Evolutionary conservation across 2,329 filamentous ascomycete genomes (phyloP).

Genomic region (Cladosporium sphaerospermum): DNA sequence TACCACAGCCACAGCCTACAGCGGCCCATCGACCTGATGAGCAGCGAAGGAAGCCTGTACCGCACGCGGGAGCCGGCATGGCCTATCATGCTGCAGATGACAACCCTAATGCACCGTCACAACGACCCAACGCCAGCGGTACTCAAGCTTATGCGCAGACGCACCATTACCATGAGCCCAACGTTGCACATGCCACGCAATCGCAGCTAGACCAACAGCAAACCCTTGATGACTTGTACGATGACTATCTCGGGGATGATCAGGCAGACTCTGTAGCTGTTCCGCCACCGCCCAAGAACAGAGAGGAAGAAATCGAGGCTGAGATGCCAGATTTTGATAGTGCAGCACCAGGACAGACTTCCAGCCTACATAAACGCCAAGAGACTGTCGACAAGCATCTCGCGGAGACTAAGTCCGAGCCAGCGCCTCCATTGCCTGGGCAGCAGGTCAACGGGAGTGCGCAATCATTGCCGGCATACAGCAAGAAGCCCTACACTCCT

Average conservation of each 20-base stretch:
- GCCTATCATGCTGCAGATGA: not conserved
- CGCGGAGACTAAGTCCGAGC: slow-evolving; percentile 22
- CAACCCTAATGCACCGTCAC: not conserved
- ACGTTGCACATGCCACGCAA: not conserved
- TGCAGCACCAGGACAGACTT: slow-evolving; percentile 25
- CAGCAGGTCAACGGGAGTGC: slow-evolving; percentile 9
- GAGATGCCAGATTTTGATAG: slow-evolving; percentile 62
- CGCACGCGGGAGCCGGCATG: not conserved
- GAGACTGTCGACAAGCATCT: slow-evolving; percentile 28
- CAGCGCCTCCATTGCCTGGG: slow-evolving; percentile 11
- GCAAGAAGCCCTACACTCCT: slow-evolving; percentile 1
- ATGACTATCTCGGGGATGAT: slow-evolving; percentile 37
- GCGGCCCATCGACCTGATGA: not conserved
- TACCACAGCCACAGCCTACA: not conserved
- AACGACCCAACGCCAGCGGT: not conserved
- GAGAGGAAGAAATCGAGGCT: slow-evolving; percentile 42
- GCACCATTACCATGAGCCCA: not conserved
- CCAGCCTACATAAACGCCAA: slow-evolving; percentile 24
- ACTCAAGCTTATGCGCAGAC: not conserved
- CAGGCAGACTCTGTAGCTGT: slow-evolving; percentile 13
- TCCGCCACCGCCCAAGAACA: slow-evolving; percentile 19
- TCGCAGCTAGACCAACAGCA: slow-evolving; percentile 21
- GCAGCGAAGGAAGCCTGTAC: not conserved
- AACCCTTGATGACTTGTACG: slow-evolving; percentile 47
- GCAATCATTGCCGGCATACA: slow-evolving; percentile 12